These are phyloP conservation scores for Lagenidium sp. DNA, from an alignment of 352 stramenopile genomes.

Conservation along the genomic window DNA sequence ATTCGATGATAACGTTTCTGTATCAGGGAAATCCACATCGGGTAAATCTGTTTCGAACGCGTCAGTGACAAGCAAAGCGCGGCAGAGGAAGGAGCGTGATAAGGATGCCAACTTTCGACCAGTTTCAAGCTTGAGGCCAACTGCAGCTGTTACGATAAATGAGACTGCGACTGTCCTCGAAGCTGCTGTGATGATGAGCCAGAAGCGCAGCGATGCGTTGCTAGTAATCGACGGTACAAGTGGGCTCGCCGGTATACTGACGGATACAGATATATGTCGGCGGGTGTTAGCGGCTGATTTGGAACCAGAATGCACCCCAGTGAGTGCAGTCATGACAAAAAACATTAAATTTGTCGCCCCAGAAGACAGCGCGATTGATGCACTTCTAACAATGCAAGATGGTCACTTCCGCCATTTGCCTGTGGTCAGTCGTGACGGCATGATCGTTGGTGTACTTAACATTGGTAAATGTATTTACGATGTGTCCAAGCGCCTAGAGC, in stretches of 20 bases:
- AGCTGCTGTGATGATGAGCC: constrained; percentile 84
- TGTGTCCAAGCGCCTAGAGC: constrained; percentile 95
- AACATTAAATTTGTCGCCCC: constrained; percentile 94
- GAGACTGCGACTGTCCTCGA: constrained; percentile 82
- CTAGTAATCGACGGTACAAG: constrained; percentile 85
- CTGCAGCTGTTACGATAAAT: constrained; percentile 62
- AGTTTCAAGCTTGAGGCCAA: constrained; percentile 74
- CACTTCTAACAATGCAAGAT: constrained; percentile 97
- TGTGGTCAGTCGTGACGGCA: constrained; percentile 77
- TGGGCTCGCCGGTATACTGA: constrained; percentile 92
- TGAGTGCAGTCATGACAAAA: constrained; percentile 92
- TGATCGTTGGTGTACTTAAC: constrained; percentile 94
- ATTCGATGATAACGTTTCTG: constrained; percentile 3
- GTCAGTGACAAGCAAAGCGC: constrained; percentile 51
- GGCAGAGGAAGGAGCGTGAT: constrained; percentile 66
- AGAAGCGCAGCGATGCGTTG: constrained; percentile 90
- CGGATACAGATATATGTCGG: constrained; percentile 94
- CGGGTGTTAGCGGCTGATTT: constrained; percentile 87
- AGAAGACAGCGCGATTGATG: constrained; percentile 93
- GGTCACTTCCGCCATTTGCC: constrained; percentile 96
- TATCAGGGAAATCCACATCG: constrained; percentile 16
- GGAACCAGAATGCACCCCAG: constrained; percentile 45
- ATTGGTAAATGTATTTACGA: constrained; percentile 99
- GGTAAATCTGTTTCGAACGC: constrained; percentile 44
- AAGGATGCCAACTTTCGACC: constrained; percentile 70